A percentile compares a stretch with the other conserved stretches of the same genome.
These are phyloP conservation scores for Diplodia mutila DNA, from an alignment of 2,329 filamentous ascomycete genomes.

Conservation along the genomic window DNA sequence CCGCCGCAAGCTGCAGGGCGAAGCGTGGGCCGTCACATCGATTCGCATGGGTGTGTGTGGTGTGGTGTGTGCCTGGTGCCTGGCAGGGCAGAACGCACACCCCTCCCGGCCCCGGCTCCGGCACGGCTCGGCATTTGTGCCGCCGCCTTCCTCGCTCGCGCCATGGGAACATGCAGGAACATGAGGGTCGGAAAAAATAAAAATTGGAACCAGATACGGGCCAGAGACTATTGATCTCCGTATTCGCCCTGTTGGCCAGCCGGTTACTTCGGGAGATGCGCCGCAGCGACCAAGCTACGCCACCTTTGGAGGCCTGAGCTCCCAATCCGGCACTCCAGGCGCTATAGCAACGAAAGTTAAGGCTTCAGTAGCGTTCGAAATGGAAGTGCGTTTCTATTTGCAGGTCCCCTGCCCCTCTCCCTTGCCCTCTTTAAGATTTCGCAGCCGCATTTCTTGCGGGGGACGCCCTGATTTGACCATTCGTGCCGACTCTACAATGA, in stretches of 20 bases:
- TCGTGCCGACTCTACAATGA: background rate
- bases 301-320: conserved; percentile 11
- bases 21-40: background rate
- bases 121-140: conserved; percentile 4
- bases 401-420: background rate
- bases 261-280: conserved; percentile 4
- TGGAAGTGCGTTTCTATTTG: conserved; percentile 1
- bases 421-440: background rate
- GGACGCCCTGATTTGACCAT: background rate
- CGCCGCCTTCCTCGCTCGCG: background rate
- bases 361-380: background rate
- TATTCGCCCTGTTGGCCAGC: background rate
- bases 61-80: background rate
- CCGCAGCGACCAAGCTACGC: conserved; percentile 9
- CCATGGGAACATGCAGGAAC: conserved; percentile 3
- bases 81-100: background rate
- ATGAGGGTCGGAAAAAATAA: background rate
- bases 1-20: background rate
- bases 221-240: conserved; percentile 1
- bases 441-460: background rate
- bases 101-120: background rate
- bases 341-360: conserved; percentile 7
- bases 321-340: background rate
- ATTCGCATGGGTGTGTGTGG: background rate
- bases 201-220: background rate